Evolutionary conservation across 306 rosid species (phyloP).

Genomic region (Inga oerstediana): DNA sequence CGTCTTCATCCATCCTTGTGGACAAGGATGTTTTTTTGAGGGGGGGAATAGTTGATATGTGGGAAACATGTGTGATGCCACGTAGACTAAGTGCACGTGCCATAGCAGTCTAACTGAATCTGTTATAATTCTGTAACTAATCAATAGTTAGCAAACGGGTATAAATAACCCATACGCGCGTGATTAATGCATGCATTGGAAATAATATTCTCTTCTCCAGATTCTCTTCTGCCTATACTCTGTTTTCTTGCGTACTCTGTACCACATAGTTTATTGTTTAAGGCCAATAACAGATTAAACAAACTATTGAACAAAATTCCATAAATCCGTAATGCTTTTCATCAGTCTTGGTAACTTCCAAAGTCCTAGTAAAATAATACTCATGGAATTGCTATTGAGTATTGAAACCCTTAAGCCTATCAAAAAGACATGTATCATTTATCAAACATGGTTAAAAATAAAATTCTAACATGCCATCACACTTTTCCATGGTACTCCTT

Average conservation of each 20-base stretch:
- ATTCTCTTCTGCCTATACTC: too few species aligned
- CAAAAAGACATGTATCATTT: background rate
- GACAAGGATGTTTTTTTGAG: too few species aligned
- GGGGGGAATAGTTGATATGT: too few species aligned
- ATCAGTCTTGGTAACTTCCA: background rate
- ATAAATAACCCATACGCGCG: too few species aligned
- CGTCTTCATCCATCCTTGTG: too few species aligned
- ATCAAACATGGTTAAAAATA: background rate
- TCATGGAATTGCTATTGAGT: constrained; percentile 4
- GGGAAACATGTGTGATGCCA: too few species aligned
- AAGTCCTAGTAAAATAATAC: background rate
- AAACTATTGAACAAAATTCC: constrained; percentile 7
- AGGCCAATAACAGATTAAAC: constrained; percentile 3
- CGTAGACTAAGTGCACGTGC: too few species aligned
- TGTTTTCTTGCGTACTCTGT: background rate
- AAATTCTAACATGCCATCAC: constrained; percentile 13
- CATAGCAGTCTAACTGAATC: too few species aligned
- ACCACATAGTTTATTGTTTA: constrained; percentile 18
- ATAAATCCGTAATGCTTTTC: background rate
- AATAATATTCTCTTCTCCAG: too few species aligned
- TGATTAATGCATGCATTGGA: too few species aligned
- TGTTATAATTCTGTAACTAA: too few species aligned
- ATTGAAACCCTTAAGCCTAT: constrained; percentile 3
- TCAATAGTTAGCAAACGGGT: too few species aligned
- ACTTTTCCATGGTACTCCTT: background rate